Base-by-base conservation (phyloP, 208 protist species). In the Tritrichomonas foetus region DNA sequence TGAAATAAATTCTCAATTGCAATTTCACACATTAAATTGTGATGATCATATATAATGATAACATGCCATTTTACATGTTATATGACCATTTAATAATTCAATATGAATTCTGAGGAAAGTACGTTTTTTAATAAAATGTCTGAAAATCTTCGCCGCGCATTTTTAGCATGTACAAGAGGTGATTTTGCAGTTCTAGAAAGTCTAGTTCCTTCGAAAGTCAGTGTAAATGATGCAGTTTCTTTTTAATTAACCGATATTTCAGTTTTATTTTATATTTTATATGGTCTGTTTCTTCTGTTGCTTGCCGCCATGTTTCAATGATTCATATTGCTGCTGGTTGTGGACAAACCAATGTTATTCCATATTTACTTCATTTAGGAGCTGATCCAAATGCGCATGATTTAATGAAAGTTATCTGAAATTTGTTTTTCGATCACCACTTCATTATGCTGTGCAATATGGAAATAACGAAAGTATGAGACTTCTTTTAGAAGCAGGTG, bases 51-150 rank as follows among this genome's bases (percentile, higher is more conserved):
- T n/a, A n/a, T n/a, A n/a, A n/a, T n/a, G n/a, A n/a, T n/a, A n/a
- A n/a, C n/a, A n/a, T n/a, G n/a, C n/a, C n/a, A n/a, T n/a, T n/a
- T n/a, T n/a, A n/a, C n/a, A n/a, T n/a, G n/a, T n/a, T n/a, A n/a
- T n/a, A n/a, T n/a, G n/a, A n/a, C n/a, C n/a, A n/a, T n/a, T n/a
- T n/a, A n/a, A n/a, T n/a, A n/a, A n/a, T n/a, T n/a, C n/a, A n/a
- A n/a, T n/a, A n/a, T n/a, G n/a, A n/a, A n/a, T n/a, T n/a, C n/a
- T n/a, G n/a, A n/a, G n/a, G n/a, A n/a, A n/a, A n/a, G n/a, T n/a
- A n/a, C n/a, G n/a, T n/a, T 61, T 82, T 82, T n/a, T 82, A 33
- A 33, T 33, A 72, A 33, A 72, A 89, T 89, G 78, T 44, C 78
- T 53, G 78, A 89, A 20, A 16, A 55, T 39, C 1, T 57, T 20